Conservation (phyloP, 129 eudicot genomes). For the Oenanthe sinensis region DNA sequence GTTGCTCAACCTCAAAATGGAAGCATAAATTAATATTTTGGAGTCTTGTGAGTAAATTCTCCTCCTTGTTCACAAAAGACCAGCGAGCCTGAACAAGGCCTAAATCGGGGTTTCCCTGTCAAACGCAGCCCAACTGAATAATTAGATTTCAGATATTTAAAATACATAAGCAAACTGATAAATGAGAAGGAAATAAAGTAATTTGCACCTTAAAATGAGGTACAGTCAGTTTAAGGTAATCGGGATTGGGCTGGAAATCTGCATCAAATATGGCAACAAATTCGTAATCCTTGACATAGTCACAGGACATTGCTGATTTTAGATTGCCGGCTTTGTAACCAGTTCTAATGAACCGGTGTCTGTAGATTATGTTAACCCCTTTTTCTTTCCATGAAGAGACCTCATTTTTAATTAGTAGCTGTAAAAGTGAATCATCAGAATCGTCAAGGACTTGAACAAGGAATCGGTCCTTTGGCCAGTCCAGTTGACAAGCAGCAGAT, state of each 20-base stretch:
- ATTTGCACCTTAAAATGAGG: conserved; percentile 77
- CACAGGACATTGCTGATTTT: conserved; percentile 92
- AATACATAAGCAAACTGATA: not conserved
- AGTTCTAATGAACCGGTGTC: conserved; percentile 73
- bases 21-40: conserved; percentile 82
- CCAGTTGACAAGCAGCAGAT: conserved; percentile 69
- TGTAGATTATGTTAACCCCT: conserved; percentile 68
- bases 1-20: conserved; percentile 97
- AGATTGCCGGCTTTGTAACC: conserved; percentile 97
- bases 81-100: conserved; percentile 91
- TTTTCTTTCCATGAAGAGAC: conserved; percentile 57
- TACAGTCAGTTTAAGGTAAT: conserved; percentile 60
- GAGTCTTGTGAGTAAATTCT: conserved; percentile 76
- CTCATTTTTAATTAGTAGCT: conserved; percentile 57
- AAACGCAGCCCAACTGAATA: not conserved
- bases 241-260: conserved; percentile 84
- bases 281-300: conserved; percentile 80
- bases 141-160: not conserved
- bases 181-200: not conserved
- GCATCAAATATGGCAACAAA: conserved; percentile 85
- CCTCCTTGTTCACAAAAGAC: conserved; percentile 88
- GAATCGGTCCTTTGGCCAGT: conserved; percentile 83
- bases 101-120: conserved; percentile 80
- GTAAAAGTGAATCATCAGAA: conserved; percentile 65
- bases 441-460: conserved; percentile 75